Base-by-base conservation (phyloP, 148 eudicot species). In the Talinum fruticosum region DNA sequence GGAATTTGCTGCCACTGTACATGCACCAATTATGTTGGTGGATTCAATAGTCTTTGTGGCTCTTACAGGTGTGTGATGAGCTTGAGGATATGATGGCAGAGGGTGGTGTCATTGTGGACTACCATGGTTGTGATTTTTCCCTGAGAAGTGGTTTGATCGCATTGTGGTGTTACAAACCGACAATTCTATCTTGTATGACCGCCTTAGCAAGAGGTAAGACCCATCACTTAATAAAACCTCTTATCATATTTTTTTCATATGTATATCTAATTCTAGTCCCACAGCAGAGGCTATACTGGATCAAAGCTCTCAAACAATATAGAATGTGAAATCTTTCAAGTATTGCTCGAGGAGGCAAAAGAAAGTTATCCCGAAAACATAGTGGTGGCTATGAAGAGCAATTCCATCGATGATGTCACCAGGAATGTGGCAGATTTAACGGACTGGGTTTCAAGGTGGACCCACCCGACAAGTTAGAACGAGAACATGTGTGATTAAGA, bases 121-220 rank as follows among this genome's bases (percentile, higher is more conserved):
- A 93, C 82, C 99, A 96, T 79, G 97, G 97, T 37, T 93, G 97
- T 75, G 99, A 96, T 96, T 96, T 81, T 96, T 96, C 81, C 99
- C 99, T 3, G 97, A 95, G 79, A 93, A 92, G 36, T 95, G 99
- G 94, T 95, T 95, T 80, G 97, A 95, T 83, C 87, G 75, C 44
- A 91, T 93, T 66, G 94, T 90, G 80, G 99, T 95, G 70, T 97
- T 95, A 79, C 97, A 90, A 81, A 88, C 97, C 24, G 93, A 90
- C 28, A 95, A 93, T 81, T 76, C 99, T 23, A 79, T 91, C 53
- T 78, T 95, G 85, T 95, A 91, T 83, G 99, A 95, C 79, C 90
- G 97, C 45, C 88, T 95, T 75, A 86, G 68, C 66, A 93, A 87
- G 81, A 90, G 97, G 99, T 93, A 41, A 41, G 45, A 5, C 5